Evolutionary conservation across 2,329 filamentous ascomycete genomes (phyloP), one percentile per base, ranked within the genome.

Genomic region (Cordyceps militaris): DNA sequence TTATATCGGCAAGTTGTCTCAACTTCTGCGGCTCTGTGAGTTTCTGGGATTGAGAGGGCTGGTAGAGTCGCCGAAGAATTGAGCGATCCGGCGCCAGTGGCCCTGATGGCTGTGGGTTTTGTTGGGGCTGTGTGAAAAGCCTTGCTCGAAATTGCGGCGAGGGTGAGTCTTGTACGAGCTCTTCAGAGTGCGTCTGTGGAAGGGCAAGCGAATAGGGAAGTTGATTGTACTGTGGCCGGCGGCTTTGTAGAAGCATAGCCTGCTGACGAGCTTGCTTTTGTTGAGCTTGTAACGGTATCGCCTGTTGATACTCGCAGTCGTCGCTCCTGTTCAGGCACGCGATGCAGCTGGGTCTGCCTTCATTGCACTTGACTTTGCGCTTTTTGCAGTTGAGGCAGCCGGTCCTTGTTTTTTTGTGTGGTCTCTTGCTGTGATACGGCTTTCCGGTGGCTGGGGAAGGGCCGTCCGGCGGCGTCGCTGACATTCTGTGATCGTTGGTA

Each of bases 321-420:
- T 76, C 75, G 57, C 72, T 74, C 58, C 80, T 74, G 59, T 78
- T 66, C 43, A 67, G 72, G 65, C 81, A 83, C 30, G 74, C 71
- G 42, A 74, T 73, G 63, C 80, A 83, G 3, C 70, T 64, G 0
- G 81, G 81, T 28, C 72, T 74, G 5, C 63, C 70, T 64, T 83
- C 79, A 60, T 80, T 76, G 67, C 80, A 82, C 67, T 80, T 82
- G 56, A 80, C 77, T 66, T 79, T 81, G 56, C 80, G 76, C 16
- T 67, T 66, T 67, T 83, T 83, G 73, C 80, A 83, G 63, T 77
- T 79, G 60, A 70, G 70, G 63, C 80, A 83, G 6, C 79, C 80
- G 2, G 72, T 70, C 30, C 80, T 71, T 1, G 79, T 81, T 66
- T 83, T 83, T 62, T 72, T 78, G 66, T 83, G 80, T 49, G 79